Conservation (phyloP, 208 protist genomes). For the Trypanosoma vivax region DNA sequence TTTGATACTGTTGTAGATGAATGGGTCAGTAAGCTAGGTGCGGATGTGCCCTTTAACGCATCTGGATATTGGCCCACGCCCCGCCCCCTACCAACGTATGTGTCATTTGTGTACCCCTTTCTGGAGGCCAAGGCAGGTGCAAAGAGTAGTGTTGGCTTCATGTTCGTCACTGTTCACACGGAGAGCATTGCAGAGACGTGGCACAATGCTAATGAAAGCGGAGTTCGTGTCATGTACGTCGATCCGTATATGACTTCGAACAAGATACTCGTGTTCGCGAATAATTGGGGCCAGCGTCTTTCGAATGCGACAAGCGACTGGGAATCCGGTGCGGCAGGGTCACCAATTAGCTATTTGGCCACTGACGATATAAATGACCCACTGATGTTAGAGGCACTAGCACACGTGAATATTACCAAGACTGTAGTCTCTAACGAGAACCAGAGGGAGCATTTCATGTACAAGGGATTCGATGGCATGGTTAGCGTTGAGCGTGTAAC, state of each 20-base stretch:
- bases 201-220: constrained; percentile 5
- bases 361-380: constrained; percentile 23
- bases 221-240: constrained; percentile 11
- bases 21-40: constrained; percentile 1
- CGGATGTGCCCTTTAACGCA: neutral
- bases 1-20: constrained; percentile 6
- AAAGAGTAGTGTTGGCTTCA: constrained; percentile 2
- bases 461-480: constrained; percentile 3
- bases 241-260: neutral
- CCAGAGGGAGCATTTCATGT: neutral
- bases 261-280: constrained; percentile 7
- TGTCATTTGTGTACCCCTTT: constrained; percentile 8
- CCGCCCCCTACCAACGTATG: neutral
- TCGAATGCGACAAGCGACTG: constrained; percentile 10
- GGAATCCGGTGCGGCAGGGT: neutral
- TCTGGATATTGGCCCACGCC: constrained; percentile 5
- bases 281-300: constrained; percentile 20
- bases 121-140: neutral
- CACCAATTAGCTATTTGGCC: constrained; percentile 5
- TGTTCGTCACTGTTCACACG: constrained; percentile 1
- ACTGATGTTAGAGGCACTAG: constrained; percentile 26
- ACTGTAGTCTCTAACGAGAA: neutral
- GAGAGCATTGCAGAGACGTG: neutral
- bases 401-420: constrained; percentile 16
- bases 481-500: neutral